Evolutionary conservation across 768 basidiomycete genomes (phyloP), one percentile per base, ranked within the genome.

Genomic region (Tulasnella sp.): DNA sequence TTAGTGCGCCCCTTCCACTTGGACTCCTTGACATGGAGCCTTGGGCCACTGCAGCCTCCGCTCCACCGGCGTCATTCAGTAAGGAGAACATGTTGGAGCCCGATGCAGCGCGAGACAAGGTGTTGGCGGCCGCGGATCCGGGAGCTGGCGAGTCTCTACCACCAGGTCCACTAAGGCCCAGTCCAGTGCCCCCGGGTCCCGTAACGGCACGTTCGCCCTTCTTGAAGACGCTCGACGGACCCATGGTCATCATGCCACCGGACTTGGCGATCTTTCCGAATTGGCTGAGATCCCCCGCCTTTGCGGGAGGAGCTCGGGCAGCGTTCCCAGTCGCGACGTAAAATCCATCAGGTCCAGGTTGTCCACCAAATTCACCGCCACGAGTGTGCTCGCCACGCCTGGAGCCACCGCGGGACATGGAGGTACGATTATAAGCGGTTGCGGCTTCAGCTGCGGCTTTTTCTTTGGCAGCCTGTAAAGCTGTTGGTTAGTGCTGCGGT

Each of bases 361-460:
- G 81, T 15, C 77, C 73, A 49, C 73, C 74, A 10, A 79, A 77
- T 45, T 75, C 77, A 25, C 74, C 73, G 60, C 68, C 70, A 30
- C 74, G 69, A 12, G 85, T 78, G 7, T 87, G 80, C 17, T 80
- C 82, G 41, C 92, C 94, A 44, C 92, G 84, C 54, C 90, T 80
- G 57, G 93, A 97, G 41, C 91, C 90, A 41, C 87, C 85, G 41
- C 93, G 85, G 24, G 91, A 92, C 81, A 94, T 90, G 7, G 69
- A 79, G 83, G 52, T 82, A 49, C 78, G 79, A 2, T 83, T 79
- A 29, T 79, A 76, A 63, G 72, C 78, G 29, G 73, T 75, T 69
- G 81, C 82, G 66, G 76, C 85, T 68, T 78, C 83, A 67, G 44
- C 59, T 21, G 74, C 76, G 24, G 70, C 71, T 43, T 70, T 65